Percentiles rank a stretch among this genome's conserved stretches.
These are phyloP conservation scores for Lodderomyces parapsilosis DNA, from an alignment of 1,139 yeast species.

Conservation along the genomic window DNA sequence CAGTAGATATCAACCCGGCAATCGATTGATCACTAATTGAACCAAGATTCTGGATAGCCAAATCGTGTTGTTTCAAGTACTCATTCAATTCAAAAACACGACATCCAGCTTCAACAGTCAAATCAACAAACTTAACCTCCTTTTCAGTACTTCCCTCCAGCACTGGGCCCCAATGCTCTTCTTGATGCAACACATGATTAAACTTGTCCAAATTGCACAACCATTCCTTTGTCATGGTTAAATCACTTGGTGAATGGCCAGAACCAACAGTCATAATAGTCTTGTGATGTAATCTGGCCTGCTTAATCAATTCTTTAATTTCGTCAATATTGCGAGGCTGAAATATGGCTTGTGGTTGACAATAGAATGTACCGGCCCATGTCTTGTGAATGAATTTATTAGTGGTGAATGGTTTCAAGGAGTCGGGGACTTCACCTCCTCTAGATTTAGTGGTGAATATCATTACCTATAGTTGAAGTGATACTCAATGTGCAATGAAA, in stretches of 20 bases:
- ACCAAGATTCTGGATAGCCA: conserved; percentile 89
- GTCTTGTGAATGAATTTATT: conserved; percentile 55
- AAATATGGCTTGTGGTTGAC: conserved; percentile 73
- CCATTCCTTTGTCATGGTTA: conserved; percentile 91
- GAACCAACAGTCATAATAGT: conserved; percentile 88
- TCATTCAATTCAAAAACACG: conserved; percentile 78
- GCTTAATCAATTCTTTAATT: conserved; percentile 59
- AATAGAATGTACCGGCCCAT: conserved; percentile 89
- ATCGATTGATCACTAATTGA: conserved; percentile 92
- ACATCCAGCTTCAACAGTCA: conserved; percentile 90
- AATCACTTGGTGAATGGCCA: conserved; percentile 92
- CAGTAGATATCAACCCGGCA: conserved; percentile 94
- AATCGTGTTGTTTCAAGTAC: conserved; percentile 56
- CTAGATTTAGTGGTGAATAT: conserved; percentile 11
- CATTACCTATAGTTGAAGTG: background rate
- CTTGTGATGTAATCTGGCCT: conserved; percentile 58
- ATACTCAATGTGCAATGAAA: background rate
- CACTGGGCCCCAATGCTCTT: conserved; percentile 39
- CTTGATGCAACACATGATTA: conserved; percentile 49
- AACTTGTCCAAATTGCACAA: conserved; percentile 80
- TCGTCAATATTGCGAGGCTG: conserved; percentile 72
- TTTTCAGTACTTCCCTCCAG: conserved; percentile 12
- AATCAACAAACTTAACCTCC: conserved; percentile 74
- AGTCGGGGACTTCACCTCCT: conserved; percentile 24
- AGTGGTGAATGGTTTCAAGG: conserved; percentile 33